Base-by-base conservation (phyloP, 805 yeast genomes). In the Myxozyma vanderwaltii region DNA sequence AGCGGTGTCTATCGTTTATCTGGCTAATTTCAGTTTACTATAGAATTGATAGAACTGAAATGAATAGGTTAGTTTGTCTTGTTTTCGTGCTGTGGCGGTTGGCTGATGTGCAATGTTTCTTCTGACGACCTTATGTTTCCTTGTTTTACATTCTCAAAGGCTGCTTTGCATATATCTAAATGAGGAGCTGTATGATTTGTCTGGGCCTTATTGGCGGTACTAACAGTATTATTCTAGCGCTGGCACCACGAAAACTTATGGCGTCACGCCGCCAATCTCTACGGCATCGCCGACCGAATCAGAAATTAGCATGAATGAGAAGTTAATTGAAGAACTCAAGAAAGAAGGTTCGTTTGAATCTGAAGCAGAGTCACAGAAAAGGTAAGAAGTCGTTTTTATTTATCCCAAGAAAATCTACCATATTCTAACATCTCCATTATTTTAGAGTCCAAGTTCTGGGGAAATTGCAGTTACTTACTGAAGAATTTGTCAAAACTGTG, bases 281-380 rank as follows among this genome's bases (percentile, higher is more conserved):
- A 73, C 80, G n/a, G 89, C 85, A 0, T 89, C 88, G 8, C 91
- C 99, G 0, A 87, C 96, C 0, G 83, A 89, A 0, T 83, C 82
- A 29, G 99, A 94, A 71, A 84, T 84, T 54, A 77, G 76, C 27
- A 73, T 91, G 57, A 94, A 94, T 70, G 96, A 88, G 69, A 74
- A 77, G 47, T 76, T 94, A 72, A 84, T 94, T 47, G 82, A 80
- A 53, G 97, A 91, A 71, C 77, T 94, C 50, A 88, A 91, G 71
- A 79, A 76, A 26, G 88, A 88, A 67, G 92, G 91, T 2, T 90
- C 97, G 0, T 94, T 94, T 72, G 99, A 94, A 73, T 78, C 86
- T 50, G 97, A 90, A 70, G 81, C 77, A 13, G 97, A 89, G 54
- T 89, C 97, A 0, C 83, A 80, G 64, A 88, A 86, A 69, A 68